Evolutionary conservation across 345 rosid species (phyloP).

Genomic region (Turnera subulata): DNA sequence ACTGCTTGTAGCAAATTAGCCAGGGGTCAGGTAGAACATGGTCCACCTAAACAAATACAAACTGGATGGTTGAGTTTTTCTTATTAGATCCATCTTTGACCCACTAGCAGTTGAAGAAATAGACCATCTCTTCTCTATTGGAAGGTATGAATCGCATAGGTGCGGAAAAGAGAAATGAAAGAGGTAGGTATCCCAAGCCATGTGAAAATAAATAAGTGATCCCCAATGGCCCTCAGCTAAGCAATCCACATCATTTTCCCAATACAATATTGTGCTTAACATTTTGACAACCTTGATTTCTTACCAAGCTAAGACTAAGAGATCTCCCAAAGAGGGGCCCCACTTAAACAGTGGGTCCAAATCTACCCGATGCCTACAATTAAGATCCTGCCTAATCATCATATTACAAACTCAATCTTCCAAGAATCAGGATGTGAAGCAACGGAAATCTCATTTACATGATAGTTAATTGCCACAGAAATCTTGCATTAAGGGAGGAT

Average conservation of each 20-base stretch:
- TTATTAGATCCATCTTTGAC: constrained; percentile 31
- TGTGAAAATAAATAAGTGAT: constrained; percentile 20
- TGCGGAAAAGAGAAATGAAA: constrained; percentile 7
- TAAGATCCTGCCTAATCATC: constrained; percentile 41
- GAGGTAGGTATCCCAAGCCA: constrained; percentile 27
- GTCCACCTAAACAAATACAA: constrained; percentile 21
- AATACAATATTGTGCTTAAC: constrained; percentile 28
- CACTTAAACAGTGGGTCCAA: constrained; percentile 39
- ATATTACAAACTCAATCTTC: constrained; percentile 42
- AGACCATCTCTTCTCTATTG: too few species aligned
- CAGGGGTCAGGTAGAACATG: constrained; percentile 2
- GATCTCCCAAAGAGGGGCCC: constrained; percentile 36
- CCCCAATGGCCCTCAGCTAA: constrained; percentile 35
- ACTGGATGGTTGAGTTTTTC: constrained; percentile 34
- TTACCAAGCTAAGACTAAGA: constrained; percentile 49
- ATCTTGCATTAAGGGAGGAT: constrained; percentile 18
- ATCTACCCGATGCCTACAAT: constrained; percentile 56
- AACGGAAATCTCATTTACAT: constrained; percentile 47
- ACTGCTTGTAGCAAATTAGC: too few species aligned
- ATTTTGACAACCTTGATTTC: constrained; percentile 48
- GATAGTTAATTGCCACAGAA: constrained; percentile 55
- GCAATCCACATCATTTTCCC: constrained; percentile 45
- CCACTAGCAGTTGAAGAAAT: constrained; percentile 49
- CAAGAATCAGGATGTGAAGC: constrained; percentile 43
- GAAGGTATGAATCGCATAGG: background rate